These are phyloP conservation scores for Saccharomycopsis hybrid DNA, from an alignment of 1,139 yeast genomes.

Conservation along the genomic window DNA sequence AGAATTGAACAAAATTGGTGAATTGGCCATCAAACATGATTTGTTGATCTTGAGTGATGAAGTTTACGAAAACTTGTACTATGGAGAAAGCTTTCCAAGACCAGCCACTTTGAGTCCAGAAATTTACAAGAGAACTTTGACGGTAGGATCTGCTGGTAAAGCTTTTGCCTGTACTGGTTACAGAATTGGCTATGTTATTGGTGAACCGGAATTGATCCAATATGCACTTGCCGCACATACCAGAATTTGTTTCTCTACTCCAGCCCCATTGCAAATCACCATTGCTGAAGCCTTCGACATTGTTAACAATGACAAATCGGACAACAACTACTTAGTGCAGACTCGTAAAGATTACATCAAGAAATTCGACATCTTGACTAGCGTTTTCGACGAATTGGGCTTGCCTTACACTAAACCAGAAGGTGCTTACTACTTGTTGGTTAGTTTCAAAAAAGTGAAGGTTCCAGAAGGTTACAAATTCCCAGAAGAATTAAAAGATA, in stretches of 20 bases:
- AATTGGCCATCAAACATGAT: slow-evolving; percentile 77
- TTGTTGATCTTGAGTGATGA: slow-evolving; percentile 82
- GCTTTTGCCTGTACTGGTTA: slow-evolving; percentile 98
- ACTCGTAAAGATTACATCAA: slow-evolving; percentile 61
- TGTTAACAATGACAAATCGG: slow-evolving; percentile 61
- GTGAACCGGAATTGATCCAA: slow-evolving; percentile 72
- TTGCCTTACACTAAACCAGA: slow-evolving; percentile 86
- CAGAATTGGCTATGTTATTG: slow-evolving; percentile 96
- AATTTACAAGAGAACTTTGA: slow-evolving; percentile 67
- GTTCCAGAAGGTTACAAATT: slow-evolving; percentile 65
- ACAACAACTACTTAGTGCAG: slow-evolving; percentile 60
- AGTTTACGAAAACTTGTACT: slow-evolving; percentile 87
- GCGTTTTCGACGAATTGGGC: slow-evolving; percentile 77
- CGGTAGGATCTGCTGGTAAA: slow-evolving; percentile 97
- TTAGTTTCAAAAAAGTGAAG: slow-evolving; percentile 74
- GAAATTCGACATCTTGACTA: slow-evolving; percentile 66
- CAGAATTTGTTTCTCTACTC: slow-evolving; percentile 82
- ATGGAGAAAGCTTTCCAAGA: slow-evolving; percentile 61
- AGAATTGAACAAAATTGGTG: slow-evolving; percentile 70
- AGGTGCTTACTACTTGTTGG: slow-evolving; percentile 90
- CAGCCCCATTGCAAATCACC: slow-evolving; percentile 94
- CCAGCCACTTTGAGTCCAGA: slow-evolving; percentile 81
- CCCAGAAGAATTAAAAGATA: slow-evolving; percentile 60
- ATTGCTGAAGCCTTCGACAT: slow-evolving; percentile 66
- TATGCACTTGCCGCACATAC: slow-evolving; percentile 89